phyloP scores from a whole-genome alignment of 768 basidiomycete species.

The Lactifluus rugatus region DNA sequence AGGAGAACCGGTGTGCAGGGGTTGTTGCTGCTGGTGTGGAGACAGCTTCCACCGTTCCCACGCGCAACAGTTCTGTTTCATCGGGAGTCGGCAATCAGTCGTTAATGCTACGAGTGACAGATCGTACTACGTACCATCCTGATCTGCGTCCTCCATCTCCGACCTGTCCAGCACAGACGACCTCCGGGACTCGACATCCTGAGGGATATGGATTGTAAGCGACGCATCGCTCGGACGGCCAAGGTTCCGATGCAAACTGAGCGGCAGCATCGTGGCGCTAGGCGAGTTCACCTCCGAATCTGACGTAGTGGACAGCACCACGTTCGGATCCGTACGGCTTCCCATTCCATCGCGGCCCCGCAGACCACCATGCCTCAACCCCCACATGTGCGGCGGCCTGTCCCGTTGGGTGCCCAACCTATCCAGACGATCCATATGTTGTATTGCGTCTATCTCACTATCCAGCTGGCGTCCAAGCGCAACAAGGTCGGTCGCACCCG shows the following conservation, averaged over 20 bases:
- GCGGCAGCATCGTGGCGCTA: conserved; percentile 21
- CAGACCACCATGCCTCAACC: conserved; percentile 20
- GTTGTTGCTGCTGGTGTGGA: conserved; percentile 40
- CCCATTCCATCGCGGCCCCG: conserved; percentile 12
- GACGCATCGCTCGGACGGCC: conserved; percentile 16
- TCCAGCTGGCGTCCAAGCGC: conserved; percentile 34
- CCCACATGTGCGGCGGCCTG: conserved; percentile 19
- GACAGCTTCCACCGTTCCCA: conserved; percentile 42
- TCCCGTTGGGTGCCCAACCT: not conserved
- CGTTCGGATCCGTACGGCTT: conserved; percentile 16
- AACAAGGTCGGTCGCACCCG: conserved; percentile 24
- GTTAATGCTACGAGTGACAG: not conserved
- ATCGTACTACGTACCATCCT: conserved; percentile 30
- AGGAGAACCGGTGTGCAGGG: conserved; percentile 27
- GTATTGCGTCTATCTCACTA: conserved; percentile 28
- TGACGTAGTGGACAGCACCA: conserved; percentile 19
- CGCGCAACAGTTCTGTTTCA: conserved; percentile 36
- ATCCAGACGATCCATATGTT: not conserved
- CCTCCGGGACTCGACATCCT: conserved; percentile 29
- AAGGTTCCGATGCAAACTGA: conserved; percentile 23
- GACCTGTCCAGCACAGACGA: conserved; percentile 28
- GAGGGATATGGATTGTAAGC: conserved; percentile 26
- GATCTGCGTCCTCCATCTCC: conserved; percentile 25
- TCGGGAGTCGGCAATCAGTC: not conserved
- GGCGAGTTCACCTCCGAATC: conserved; percentile 6